Evolutionary conservation across 306 rosid species (phyloP), one percentile per base, ranked within the genome.

Genomic region (Herpetospermum pedunculosum): DNA sequence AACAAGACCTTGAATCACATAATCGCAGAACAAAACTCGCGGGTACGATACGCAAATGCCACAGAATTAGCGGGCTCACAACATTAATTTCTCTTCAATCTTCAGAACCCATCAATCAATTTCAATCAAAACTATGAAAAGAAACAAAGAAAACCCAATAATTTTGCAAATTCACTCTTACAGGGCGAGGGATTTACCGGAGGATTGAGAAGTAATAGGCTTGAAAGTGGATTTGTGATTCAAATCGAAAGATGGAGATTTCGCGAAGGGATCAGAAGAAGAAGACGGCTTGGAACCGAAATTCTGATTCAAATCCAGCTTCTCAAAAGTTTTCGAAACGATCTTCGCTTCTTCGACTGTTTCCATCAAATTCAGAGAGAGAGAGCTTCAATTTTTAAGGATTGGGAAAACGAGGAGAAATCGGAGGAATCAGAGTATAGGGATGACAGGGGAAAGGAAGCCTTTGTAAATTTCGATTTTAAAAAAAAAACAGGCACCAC

Each of bases 271-370:
- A 77, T 81, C 83, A 74, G 77, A 62, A 63, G 69, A 62, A 52
- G 77, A 76, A 73, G 80, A n/a, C n/a, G n/a, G 52, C 3, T 83
- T 81, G 73, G 79, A n/a, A 58, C 78, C 75, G 78, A 83, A 83
- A 72, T 76, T 67, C 44, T 81, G 75, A 80, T 89, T 84, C 77
- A 90, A 84, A 80, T 87, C 70, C 43, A 90, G 84, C 64, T 81
- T 88, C 34, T 49, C 75, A 69, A 92, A 68, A 43, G 90, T 81
- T 19, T 49, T 75, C 8, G 79, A 53, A 43, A 89, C 52, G 57
- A 69, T 72, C 32, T 77, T 76, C 11, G 74, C 14, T 60, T 53
- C 77, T 80, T 90, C 79, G 25, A 75, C 84, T 54, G 85, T 82
- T 73, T 90, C 98, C 98, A 90, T 92, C 86, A 10, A 38, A 48